phyloP scores from a whole-genome alignment of 768 basidiomycete genomes.

The Podaxis rugospora region DNA sequence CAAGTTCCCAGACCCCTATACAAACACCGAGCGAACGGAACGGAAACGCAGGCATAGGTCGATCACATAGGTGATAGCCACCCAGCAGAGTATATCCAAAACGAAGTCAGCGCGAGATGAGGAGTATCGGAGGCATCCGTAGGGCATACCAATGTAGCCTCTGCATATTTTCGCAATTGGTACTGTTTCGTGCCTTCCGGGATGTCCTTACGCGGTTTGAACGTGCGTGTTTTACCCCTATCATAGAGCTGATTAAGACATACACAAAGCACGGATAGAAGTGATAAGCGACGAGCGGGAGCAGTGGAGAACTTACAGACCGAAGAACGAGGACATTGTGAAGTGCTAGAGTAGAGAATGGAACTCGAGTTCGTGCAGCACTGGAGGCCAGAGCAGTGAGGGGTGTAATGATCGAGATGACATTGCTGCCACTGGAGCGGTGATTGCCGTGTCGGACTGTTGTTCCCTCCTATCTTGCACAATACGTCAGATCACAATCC shows the following conservation, averaged over 20 bases:
- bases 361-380: not conserved
- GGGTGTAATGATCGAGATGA: not conserved
- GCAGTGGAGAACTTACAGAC: conserved; percentile 52
- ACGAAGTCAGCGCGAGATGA: conserved; percentile 2
- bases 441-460: conserved; percentile 13
- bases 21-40: not conserved
- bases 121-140: not conserved
- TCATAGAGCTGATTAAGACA: not conserved
- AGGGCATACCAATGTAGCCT: conserved; percentile 77
- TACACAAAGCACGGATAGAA: not conserved
- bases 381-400: not conserved
- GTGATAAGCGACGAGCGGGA: not conserved
- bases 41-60: not conserved
- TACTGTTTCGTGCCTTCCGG: conserved; percentile 98
- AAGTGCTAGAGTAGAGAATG: not conserved
- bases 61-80: not conserved
- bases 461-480: not conserved
- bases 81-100: not conserved
- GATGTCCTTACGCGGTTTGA: conserved; percentile 93
- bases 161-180: conserved; percentile 95
- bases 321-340: conserved; percentile 84
- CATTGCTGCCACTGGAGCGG: conserved; percentile 1
- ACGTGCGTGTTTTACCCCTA: conserved; percentile 89
- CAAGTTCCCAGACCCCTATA: conserved; percentile 92
- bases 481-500: not conserved